A percentile compares a stretch with the other conserved stretches of the same genome.
Evolutionary conservation across 2,329 filamentous ascomycete species (phyloP).

Genomic region (Fusarium mexicanum): DNA sequence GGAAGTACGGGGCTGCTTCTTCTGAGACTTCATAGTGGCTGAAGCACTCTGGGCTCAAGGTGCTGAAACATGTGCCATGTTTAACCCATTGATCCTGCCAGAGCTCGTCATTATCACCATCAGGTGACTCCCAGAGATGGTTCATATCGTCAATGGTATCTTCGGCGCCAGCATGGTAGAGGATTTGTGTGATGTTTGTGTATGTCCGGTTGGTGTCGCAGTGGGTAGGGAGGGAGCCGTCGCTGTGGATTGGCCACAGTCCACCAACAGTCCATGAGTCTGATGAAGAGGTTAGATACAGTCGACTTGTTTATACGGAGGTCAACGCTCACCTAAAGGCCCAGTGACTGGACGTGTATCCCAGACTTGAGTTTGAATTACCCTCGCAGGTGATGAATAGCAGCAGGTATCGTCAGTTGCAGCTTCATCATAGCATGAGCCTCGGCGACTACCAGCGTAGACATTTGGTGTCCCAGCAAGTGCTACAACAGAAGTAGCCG

Average conservation of each 20-base stretch:
- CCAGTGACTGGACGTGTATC: slow-evolving; percentile 12
- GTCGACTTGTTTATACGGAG: fast-evolving
- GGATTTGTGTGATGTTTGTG: slow-evolving; percentile 22
- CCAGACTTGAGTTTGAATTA: slow-evolving; percentile 20
- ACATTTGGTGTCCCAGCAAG: slow-evolving; percentile 14
- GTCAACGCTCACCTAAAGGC: not conserved
- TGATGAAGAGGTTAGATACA: not conserved
- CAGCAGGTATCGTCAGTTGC: slow-evolving; percentile 1
- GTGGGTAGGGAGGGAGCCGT: slow-evolving; percentile 6
- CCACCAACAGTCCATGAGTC: slow-evolving; percentile 20
- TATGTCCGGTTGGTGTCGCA: slow-evolving; percentile 26
- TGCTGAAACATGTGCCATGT: slow-evolving; percentile 21
- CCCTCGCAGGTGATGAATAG: slow-evolving; percentile 9
- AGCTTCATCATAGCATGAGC: not conserved
- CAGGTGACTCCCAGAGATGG: not conserved
- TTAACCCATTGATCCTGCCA: slow-evolving; percentile 14
- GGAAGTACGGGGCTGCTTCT: slow-evolving; percentile 17
- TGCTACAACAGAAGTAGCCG: slow-evolving; percentile 13
- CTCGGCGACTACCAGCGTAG: not conserved
- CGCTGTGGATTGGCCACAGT: slow-evolving; percentile 5
- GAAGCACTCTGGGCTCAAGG: slow-evolving; percentile 11
- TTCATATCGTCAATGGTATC: slow-evolving; percentile 2
- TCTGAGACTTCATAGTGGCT: slow-evolving; percentile 3
- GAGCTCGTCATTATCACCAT: not conserved
- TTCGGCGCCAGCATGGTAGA: slow-evolving; percentile 14